Conservation (phyloP, 1,139 yeast genomes). For the Tardiomyces blankii region DNA sequence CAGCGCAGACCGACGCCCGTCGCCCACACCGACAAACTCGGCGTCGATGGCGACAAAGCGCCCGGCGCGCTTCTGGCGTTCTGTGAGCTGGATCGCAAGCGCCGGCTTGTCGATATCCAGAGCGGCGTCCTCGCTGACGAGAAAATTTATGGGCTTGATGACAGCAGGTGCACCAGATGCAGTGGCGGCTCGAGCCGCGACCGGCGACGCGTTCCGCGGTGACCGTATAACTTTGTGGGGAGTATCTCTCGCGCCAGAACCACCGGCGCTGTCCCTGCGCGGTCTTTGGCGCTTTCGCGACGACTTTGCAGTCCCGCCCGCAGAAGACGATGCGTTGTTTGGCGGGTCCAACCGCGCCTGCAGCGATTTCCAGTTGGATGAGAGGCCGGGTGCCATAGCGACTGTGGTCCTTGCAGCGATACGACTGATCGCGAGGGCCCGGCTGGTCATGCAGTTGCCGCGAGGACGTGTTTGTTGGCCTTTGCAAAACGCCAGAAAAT, state of each 20-base stretch:
- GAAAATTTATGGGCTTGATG: not conserved
- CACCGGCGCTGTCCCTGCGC: too few species aligned
- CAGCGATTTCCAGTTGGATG: conserved; percentile 15
- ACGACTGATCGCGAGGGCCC: not conserved
- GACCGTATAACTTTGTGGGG: too few species aligned
- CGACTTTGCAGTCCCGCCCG: too few species aligned
- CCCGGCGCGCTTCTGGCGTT: conserved; percentile 30
- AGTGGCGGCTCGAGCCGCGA: too few species aligned
- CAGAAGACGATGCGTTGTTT: too few species aligned
- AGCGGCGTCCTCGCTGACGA: not conserved
- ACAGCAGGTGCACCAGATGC: too few species aligned
- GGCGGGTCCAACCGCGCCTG: conserved; percentile 2
- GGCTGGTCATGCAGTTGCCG: not conserved
- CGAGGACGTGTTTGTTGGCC: too few species aligned
- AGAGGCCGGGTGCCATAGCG: conserved; percentile 4
- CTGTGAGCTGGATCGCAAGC: not conserved
- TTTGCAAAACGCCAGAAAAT: too few species aligned
- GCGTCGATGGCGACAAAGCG: conserved; percentile 79
- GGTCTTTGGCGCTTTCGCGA: too few species aligned
- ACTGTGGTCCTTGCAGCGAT: too few species aligned
- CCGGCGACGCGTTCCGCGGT: too few species aligned
- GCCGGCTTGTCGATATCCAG: not conserved
- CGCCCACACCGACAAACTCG: conserved; percentile 90
- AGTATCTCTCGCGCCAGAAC: too few species aligned
- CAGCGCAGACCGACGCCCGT: conserved; percentile 55